Percentiles rank a stretch among this genome's conserved stretches.
These are phyloP conservation scores for Cinnamomum chago DNA, from an alignment of 164 flowering plant genomes.

Conservation along the genomic window DNA sequence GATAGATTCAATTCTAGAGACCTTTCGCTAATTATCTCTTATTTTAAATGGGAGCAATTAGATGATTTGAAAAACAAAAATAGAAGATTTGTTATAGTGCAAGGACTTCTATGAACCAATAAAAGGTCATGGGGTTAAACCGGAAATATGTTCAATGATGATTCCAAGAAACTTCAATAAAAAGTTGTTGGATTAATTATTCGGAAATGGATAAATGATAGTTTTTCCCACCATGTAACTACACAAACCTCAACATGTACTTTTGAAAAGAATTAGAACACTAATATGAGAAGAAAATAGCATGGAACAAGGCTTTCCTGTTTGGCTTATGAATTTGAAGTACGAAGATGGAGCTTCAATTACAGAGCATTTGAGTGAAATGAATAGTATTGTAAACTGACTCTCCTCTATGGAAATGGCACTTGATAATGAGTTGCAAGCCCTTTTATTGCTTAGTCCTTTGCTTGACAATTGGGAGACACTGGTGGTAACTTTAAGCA, in stretches of 20 bases:
- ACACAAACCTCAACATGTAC: background rate
- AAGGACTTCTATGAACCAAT: background rate
- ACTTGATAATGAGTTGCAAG: background rate
- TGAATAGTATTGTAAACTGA: background rate
- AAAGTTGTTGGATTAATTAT: no score
- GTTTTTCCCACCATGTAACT: background rate
- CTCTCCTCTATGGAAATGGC: background rate
- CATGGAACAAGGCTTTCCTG: constrained; percentile 1
- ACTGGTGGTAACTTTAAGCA: background rate
- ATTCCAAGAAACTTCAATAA: no score
- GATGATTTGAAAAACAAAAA: background rate
- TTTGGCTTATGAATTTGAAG: background rate
- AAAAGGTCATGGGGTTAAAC: background rate
- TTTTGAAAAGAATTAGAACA: background rate
- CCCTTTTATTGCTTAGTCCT: background rate
- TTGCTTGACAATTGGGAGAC: background rate
- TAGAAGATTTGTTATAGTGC: background rate
- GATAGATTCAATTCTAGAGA: no score
- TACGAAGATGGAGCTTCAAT: background rate
- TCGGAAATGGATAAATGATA: no score
- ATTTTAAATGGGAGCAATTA: background rate
- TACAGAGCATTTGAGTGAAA: background rate
- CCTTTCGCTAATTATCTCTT: no score
- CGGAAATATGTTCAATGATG: no score
- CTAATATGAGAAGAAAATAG: background rate